A percentile compares a stretch with the other conserved stretches of the same genome.
Conservation (phyloP, 306 rosid species). For the Gleditsia sinensis region DNA sequence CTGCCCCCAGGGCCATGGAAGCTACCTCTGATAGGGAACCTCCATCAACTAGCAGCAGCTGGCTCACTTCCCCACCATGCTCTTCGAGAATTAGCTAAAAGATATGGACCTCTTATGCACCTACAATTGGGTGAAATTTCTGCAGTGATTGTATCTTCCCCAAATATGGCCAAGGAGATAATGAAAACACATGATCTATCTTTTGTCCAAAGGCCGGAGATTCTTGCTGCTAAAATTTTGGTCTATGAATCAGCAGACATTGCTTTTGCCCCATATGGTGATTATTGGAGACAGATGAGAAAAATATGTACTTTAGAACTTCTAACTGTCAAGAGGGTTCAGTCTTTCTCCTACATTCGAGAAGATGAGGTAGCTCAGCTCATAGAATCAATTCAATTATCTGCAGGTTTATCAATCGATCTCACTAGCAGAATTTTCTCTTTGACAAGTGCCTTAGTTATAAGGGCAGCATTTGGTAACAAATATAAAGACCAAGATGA, state of each 20-base stretch:
- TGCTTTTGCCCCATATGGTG: slow-evolving; percentile 40
- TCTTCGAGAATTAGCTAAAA: slow-evolving; percentile 34
- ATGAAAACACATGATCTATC: slow-evolving; percentile 36
- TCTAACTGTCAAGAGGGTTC: background rate
- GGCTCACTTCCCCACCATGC: slow-evolving; percentile 29
- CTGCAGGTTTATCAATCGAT: background rate
- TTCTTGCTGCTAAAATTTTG: slow-evolving; percentile 7
- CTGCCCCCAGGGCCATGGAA: slow-evolving; percentile 47
- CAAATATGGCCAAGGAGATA: slow-evolving; percentile 28
- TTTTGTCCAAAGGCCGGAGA: slow-evolving; percentile 23
- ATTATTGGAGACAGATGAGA: slow-evolving; percentile 51
- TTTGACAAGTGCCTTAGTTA: background rate
- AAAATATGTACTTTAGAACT: background rate
- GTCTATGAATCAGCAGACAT: slow-evolving; percentile 31
- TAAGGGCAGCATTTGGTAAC: background rate
- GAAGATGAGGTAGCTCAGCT: background rate
- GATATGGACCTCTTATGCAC: slow-evolving; percentile 58
- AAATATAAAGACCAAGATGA: background rate
- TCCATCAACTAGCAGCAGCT: slow-evolving; percentile 26
- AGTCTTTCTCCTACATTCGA: background rate
- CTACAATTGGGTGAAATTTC: slow-evolving; percentile 37
- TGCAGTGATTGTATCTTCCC: slow-evolving; percentile 35
- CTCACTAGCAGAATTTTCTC: background rate
- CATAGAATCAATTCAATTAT: background rate
- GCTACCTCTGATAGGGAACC: slow-evolving; percentile 41